Conservation (phyloP, 805 yeast genomes). For the Ascoidea asiatica region DNA sequence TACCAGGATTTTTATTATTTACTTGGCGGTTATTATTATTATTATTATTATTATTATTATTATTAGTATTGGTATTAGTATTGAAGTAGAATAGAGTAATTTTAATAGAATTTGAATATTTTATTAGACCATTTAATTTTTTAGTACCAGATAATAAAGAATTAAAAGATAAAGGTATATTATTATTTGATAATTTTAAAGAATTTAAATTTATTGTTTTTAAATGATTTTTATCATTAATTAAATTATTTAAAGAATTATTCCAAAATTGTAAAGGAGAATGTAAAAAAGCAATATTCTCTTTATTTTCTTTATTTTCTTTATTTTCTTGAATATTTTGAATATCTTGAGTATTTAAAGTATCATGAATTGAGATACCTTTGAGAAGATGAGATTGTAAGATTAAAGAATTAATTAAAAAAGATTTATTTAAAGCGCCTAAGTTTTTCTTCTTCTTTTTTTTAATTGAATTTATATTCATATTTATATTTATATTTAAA, state of each 20-base stretch:
- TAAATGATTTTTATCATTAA: constrained; percentile 21
- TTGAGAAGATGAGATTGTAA: constrained; percentile 20
- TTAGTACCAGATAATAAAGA: constrained; percentile 24
- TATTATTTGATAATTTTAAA: constrained; percentile 12
- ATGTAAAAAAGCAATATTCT: constrained; percentile 15
- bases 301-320: constrained; percentile 2
- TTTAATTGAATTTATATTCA: too few relatives aligned
- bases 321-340: not conserved
- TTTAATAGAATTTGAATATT: constrained; percentile 25
- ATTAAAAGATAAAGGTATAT: constrained; percentile 15
- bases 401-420: constrained; percentile 20
- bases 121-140: constrained; percentile 29
- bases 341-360: not conserved
- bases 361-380: constrained; percentile 11
- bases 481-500: too few relatives aligned
- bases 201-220: constrained; percentile 24
- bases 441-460: constrained; percentile 3
- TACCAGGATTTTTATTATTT: constrained; percentile 12
- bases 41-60: constrained; percentile 13
- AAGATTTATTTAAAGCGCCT: constrained; percentile 22
- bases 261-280: constrained; percentile 34
- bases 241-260: constrained; percentile 16
- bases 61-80: constrained; percentile 7
- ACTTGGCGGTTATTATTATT: too few relatives aligned
- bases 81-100: constrained; percentile 21